Base-by-base conservation (phyloP, 169 alveolate species). In the Plasmodium gaboni region DNA sequence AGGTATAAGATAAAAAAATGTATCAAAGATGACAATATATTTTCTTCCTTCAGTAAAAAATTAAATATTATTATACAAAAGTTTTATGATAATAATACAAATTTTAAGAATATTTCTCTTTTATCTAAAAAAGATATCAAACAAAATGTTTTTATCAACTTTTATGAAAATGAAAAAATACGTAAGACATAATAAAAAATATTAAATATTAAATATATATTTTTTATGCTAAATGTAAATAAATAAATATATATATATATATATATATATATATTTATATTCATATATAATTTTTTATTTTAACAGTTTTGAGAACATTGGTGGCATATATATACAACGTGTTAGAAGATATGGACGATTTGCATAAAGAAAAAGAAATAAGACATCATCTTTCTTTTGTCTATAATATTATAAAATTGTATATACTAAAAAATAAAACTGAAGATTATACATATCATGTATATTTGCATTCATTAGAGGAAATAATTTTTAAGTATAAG, bases 141-240 rank as follows among this genome's bases (percentile, higher is more conserved):
- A 19, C 59, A 83, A 9, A 83, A 83, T 68, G 65, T 68, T 42
- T 83, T 83, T 28, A 83, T 78, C n/a, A 50, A 68, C 59, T 83
- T 83, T 57, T 83, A 83, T 15, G n/a, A 67, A 55, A 83, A 83
- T 28, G 85, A 68, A 55, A 83, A 68, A 71, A 83, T 83, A 83
- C 85, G 91, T 83, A 83, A 83, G 80, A 17, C 51, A 44, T 26
- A 15, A 64, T 50, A 32, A 28, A 61, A 13, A 70, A 48, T 19
- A 46, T 28, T 46, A 38, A 22, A 42, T 10, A 61, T 12, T 26
- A 63, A 13, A 61, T 2, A 55, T 17, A 13, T 15, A 51, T 12
- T 9, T 13, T 53, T 73, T 26, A 13, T 59, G 6, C 26, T 15
- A 48, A 19, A 5, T 22, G 2, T 17, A 50, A 32, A 48, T 22